phyloP scores from a whole-genome alignment of 1,284 basidiomycete genomes.

The Hypsizygus ulmarius region DNA sequence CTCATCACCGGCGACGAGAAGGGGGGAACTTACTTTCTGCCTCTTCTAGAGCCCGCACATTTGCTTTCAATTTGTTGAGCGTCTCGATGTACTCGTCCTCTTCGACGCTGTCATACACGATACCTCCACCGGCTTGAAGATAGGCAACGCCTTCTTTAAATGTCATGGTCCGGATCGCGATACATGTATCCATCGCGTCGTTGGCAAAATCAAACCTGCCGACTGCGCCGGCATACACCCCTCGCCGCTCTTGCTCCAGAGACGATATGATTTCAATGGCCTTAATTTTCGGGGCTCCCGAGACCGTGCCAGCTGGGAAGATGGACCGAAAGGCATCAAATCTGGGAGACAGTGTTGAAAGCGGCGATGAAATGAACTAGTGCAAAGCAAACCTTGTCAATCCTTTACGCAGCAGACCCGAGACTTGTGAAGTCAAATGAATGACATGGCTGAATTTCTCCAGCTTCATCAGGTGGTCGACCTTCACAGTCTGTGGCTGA shows the following conservation, averaged over 20 bases:
- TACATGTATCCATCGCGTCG: conserved; percentile 97
- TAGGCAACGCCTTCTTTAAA: conserved; percentile 95
- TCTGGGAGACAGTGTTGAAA: conserved; percentile 38
- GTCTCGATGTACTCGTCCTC: conserved; percentile 97
- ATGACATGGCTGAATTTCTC: conserved; percentile 99
- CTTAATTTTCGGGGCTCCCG: conserved; percentile 98
- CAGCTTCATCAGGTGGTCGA: conserved; percentile 92
- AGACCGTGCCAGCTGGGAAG: conserved; percentile 99
- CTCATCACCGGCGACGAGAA: conserved; percentile 4
- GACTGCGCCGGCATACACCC: conserved; percentile 96
- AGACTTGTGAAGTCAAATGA: conserved; percentile 95
- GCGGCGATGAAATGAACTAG: conserved; percentile 1
- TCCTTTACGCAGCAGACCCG: conserved; percentile 81
- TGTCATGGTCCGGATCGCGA: conserved; percentile 97
- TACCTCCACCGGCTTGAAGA: conserved; percentile 95
- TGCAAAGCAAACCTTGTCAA: conserved; percentile 63
- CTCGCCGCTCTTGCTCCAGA: conserved; percentile 87
- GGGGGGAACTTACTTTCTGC: conserved; percentile 75
- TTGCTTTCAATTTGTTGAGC: conserved; percentile 91
- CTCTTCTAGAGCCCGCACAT: conserved; percentile 80
- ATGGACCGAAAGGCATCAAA: conserved; percentile 99
- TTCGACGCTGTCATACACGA: conserved; percentile 96
- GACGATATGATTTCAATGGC: conserved; percentile 92
- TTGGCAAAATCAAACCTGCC: conserved; percentile 96
- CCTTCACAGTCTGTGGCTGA: conserved; percentile 91